Evolutionary conservation across 2,329 filamentous ascomycete species (phyloP), one percentile per base, ranked within the genome.

Genomic region (Sarocladiaceae sp.): DNA sequence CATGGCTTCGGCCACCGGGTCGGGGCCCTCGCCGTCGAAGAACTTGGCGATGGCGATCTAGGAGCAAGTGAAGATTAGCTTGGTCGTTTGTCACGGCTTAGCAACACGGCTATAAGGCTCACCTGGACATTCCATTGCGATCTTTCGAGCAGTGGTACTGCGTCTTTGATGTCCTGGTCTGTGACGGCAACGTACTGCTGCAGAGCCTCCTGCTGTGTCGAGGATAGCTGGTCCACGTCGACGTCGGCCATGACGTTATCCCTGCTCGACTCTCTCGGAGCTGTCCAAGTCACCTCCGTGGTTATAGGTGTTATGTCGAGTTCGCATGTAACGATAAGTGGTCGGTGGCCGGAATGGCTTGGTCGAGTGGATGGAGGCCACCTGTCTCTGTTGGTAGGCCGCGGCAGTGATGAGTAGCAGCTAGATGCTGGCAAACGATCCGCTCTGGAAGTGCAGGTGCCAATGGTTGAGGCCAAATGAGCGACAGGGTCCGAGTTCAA

Each of bases 51-150:
- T 91, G 47, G 93, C 91, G 56, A 97, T 95, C 83, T 96, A 46
- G 12, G 10, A 9, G 26, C 10, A 6, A 3, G n/a, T 5, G 19
- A 34, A 27, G 18, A 26, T 33, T 31, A 16, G 33, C 46, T 7
- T 43, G 39, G 20, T 42, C 21, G 32, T 53, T 20, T 49, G 37
- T 32, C 18, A 32, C 24, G 24, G 32, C 35, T 6, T 5, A 16
- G n/a, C 10, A 27, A 31, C 10, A 31, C 16, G 15, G 16, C 12
- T 18, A 16, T 35, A 11, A n/a, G 13, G 48, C 65, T 29, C 64
- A 89, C 87, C 72, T 91, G 86, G 1, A 95, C 85, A 59, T 97
- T 98, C 93, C 93, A 98, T 72, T 97, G 84, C 46, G 89, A 95
- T 50, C 89, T 75, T 53, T 83, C 78, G 2, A 98, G 72, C 4